These are phyloP conservation scores for Botrytis byssoidea DNA, from an alignment of 2,329 filamentous ascomycete genomes.

Conservation along the genomic window DNA sequence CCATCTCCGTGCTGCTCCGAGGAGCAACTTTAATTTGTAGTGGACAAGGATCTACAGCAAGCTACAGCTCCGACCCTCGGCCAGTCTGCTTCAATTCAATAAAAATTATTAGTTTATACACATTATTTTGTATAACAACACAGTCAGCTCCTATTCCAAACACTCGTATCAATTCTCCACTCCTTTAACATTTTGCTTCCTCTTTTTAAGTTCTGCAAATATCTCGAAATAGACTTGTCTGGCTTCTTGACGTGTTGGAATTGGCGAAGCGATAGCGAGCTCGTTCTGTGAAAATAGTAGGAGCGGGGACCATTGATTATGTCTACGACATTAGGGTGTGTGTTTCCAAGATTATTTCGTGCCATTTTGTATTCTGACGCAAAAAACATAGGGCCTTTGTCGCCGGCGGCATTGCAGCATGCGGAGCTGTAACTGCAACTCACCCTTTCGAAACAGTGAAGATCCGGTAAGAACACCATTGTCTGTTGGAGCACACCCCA, in stretches of 20 bases:
- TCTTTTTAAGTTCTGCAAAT: not conserved
- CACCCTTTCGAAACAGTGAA: constrained; percentile 99
- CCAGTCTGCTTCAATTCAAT: constrained; percentile 1
- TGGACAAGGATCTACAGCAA: not conserved
- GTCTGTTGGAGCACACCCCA: not conserved
- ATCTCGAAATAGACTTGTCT: not conserved
- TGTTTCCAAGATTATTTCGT: constrained; percentile 21
- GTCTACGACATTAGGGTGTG: constrained; percentile 55
- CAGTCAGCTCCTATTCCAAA: constrained; percentile 2
- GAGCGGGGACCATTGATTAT: constrained; percentile 40
- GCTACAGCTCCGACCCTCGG: constrained; percentile 16
- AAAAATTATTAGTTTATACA: constrained; percentile 14
- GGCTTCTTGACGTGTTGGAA: constrained; percentile 16
- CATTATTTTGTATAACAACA: constrained; percentile 7
- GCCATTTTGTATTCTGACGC: not conserved
- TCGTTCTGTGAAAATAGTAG: constrained; percentile 23
- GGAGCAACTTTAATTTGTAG: not conserved
- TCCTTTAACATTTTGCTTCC: not conserved
- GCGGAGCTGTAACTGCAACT: constrained; percentile 94
- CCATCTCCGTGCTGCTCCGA: constrained; percentile 8
- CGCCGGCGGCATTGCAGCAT: constrained; percentile 93
- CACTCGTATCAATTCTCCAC: not conserved
- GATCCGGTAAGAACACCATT: constrained; percentile 66
- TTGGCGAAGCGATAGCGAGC: constrained; percentile 25
- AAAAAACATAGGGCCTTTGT: constrained; percentile 68